These are phyloP conservation scores for Keithomyces neogunnii DNA, from an alignment of 2,329 filamentous ascomycete genomes.

Conservation along the genomic window DNA sequence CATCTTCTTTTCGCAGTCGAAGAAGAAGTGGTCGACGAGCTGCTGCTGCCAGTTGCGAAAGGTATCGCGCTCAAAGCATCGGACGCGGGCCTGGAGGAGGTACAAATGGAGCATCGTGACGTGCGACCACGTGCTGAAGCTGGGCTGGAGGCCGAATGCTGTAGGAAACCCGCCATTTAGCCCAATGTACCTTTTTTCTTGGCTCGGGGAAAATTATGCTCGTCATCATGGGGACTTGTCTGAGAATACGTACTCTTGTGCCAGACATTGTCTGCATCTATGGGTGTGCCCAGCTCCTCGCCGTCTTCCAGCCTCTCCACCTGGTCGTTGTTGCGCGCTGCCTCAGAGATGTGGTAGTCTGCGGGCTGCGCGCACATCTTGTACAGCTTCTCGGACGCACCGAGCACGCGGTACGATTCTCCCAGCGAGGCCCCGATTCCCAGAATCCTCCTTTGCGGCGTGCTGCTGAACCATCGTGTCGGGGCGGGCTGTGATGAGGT, in stretches of 20 bases:
- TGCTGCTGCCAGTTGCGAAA: slow-evolving; percentile 78
- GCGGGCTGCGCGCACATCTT: slow-evolving; percentile 65
- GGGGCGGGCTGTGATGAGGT: slow-evolving; percentile 4
- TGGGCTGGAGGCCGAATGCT: slow-evolving; percentile 75
- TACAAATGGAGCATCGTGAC: slow-evolving; percentile 97
- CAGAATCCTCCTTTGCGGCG: slow-evolving; percentile 23
- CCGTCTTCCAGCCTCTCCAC: slow-evolving; percentile 67
- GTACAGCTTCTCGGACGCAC: slow-evolving; percentile 70
- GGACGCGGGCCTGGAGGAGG: slow-evolving; percentile 73
- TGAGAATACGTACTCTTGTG: slow-evolving; percentile 55
- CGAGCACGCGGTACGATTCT: slow-evolving; percentile 65
- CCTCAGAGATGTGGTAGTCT: slow-evolving; percentile 66
- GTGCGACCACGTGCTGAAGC: slow-evolving; percentile 93
- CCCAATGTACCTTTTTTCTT: not conserved
- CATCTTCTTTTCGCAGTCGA: slow-evolving; percentile 78
- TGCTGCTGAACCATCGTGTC: slow-evolving; percentile 28
- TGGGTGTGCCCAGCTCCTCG: slow-evolving; percentile 62
- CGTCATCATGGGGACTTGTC: not conserved
- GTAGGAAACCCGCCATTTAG: not conserved
- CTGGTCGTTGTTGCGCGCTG: slow-evolving; percentile 54
- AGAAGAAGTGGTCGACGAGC: slow-evolving; percentile 92
- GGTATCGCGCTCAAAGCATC: slow-evolving; percentile 62
- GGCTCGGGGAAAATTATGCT: not conserved
- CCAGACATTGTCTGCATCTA: slow-evolving; percentile 44
- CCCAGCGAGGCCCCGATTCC: slow-evolving; percentile 24